Evolutionary conservation across 768 basidiomycete species (phyloP), one percentile per base, ranked within the genome.

Genomic region (Flagelloscypha sp.): DNA sequence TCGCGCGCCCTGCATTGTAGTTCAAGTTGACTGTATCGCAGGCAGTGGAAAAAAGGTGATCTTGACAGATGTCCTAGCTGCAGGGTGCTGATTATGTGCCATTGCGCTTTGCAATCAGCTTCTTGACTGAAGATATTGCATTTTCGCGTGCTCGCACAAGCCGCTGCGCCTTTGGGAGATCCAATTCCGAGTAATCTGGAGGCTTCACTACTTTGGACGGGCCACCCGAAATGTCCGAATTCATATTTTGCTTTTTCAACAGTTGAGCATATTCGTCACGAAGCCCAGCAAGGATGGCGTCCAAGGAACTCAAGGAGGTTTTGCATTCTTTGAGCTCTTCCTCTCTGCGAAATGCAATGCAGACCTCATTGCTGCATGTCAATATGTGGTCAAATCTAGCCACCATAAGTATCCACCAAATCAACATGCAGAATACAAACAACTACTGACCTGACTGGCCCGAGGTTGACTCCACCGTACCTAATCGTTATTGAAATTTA

Each of bases 401-500:
- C n/a, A n/a, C n/a, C n/a, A n/a, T n/a, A n/a, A n/a, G n/a, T n/a
- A n/a, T n/a, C n/a, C n/a, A n/a, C n/a, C n/a, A n/a, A n/a, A n/a
- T n/a, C n/a, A n/a, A n/a, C n/a, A n/a, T n/a, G n/a, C n/a, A n/a
- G n/a, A n/a, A n/a, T n/a, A n/a, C n/a, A n/a, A n/a, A n/a, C n/a
- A n/a, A n/a, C n/a, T n/a, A n/a, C n/a, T n/a, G n/a, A n/a, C n/a
- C n/a, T n/a, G 12, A 62, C 68, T 5, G 85, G 81, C 2, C 87
- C 87, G 4, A 90, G 63, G 62, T 87, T 59, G 6, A 69, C 76
- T n/a, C 87, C 86, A 0, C 85, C 86, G 46, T 76, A 87, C 83
- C 84, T 86, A 7, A 25, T 30, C 23, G 27, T n/a, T 19, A 19
- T 43, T 9, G 12, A 15, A 9, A 38, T 20, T 21, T 30, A 12